These are phyloP conservation scores for Ananas comosus DNA, from an alignment of 176 grass and related monocot species.

Conservation along the genomic window DNA sequence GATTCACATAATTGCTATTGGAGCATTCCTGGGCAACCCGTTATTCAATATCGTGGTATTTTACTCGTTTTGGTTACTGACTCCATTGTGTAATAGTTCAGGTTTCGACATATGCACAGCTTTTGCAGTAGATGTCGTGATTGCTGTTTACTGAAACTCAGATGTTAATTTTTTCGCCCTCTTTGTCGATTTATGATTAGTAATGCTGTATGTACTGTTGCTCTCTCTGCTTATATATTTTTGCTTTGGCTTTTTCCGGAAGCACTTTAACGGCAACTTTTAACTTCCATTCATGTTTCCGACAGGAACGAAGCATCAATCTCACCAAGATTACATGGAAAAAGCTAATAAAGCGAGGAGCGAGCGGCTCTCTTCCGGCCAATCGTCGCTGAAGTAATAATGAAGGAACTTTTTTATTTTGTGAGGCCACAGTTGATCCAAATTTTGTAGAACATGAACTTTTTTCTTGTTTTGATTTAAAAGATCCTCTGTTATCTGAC, in stretches of 20 bases:
- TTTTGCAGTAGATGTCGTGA: neutral
- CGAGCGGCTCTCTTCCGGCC: conserved; percentile 73
- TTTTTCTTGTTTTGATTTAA: too few species aligned
- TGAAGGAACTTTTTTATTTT: conserved; percentile 13
- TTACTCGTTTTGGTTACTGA: neutral
- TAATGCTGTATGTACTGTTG: neutral
- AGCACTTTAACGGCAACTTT: neutral
- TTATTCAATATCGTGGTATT: neutral
- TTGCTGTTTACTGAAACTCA: neutral
- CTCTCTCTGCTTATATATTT: neutral
- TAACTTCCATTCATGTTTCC: conserved; percentile 1
- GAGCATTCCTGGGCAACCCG: neutral
- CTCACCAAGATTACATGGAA: conserved; percentile 96
- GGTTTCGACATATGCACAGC: neutral
- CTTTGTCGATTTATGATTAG: neutral
- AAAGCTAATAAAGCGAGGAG: conserved; percentile 67
- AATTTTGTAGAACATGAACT: too few species aligned
- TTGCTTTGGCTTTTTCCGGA: neutral
- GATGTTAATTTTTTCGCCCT: neutral
- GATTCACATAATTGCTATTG: neutral
- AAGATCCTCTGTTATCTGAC: too few species aligned
- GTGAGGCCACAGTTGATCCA: too few species aligned
- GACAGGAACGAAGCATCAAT: conserved; percentile 72
- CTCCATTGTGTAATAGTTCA: neutral
- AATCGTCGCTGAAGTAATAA: conserved; percentile 48